A percentile compares a stretch with the other conserved stretches of the same genome.
Evolutionary conservation across 495 filamentous ascomycete species (phyloP).

Genomic region (Patellaria atrata): DNA sequence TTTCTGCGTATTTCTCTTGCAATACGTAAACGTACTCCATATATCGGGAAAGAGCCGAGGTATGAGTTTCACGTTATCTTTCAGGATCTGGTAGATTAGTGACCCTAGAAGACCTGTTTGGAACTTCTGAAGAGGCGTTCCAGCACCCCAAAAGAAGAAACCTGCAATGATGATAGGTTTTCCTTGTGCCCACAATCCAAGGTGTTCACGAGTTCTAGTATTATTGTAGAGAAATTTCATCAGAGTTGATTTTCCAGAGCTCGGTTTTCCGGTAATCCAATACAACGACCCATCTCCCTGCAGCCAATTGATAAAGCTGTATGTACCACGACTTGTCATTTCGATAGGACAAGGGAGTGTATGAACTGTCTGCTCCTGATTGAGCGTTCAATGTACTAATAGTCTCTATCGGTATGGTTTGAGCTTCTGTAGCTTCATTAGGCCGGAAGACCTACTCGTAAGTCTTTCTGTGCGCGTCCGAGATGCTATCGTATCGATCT

Average conservation of each 20-base stretch:
- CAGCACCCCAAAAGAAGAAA: constrained; percentile 33
- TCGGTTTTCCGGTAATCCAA: constrained; percentile 7
- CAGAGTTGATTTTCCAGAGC: constrained; percentile 10
- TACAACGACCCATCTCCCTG: constrained; percentile 3
- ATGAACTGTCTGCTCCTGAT: too few relatives aligned
- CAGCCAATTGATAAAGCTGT: constrained; percentile 4
- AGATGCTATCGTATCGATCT: too few relatives aligned
- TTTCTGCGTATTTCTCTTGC: too few relatives aligned
- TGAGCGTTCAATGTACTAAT: too few relatives aligned
- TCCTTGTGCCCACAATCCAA: constrained; percentile 2
- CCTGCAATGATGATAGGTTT: constrained; percentile 19
- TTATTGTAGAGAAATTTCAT: constrained; percentile 7
- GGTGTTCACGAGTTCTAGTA: not conserved
- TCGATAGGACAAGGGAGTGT: too few relatives aligned
- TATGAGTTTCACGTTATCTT: constrained; percentile 8
- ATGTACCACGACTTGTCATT: too few relatives aligned
- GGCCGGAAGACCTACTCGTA: too few relatives aligned
- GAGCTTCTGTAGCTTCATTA: too few relatives aligned
- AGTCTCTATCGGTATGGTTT: too few relatives aligned
- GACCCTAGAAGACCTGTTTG: constrained; percentile 29
- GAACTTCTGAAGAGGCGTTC: constrained; percentile 29
- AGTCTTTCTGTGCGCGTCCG: too few relatives aligned
- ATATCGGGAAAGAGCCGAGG: too few relatives aligned
- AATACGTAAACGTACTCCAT: too few relatives aligned
- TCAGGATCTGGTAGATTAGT: constrained; percentile 29